Conservation (phyloP, 73 alveolate species). For the Paraurostyla sp. region DNA sequence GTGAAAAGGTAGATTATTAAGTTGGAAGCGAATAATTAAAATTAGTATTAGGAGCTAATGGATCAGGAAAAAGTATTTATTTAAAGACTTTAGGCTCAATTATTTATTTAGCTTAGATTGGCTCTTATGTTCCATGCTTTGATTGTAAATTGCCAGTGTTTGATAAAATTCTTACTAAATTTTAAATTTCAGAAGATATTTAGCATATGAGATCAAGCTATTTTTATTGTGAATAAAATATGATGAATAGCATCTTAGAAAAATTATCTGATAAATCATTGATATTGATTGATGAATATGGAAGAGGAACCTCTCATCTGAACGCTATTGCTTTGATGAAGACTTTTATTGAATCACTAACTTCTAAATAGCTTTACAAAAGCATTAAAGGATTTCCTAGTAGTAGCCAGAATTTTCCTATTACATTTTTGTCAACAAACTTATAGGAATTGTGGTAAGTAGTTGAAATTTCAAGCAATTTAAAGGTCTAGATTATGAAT, state of each 20-base stretch:
- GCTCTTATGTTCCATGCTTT: conserved; percentile 64
- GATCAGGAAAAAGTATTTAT: conserved; percentile 66
- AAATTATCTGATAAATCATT: neutral
- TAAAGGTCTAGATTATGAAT: neutral
- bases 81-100: conserved; percentile 55
- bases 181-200: neutral
- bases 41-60: conserved; percentile 51
- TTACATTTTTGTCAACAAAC: neutral
- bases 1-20: neutral
- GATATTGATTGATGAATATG: conserved; percentile 67
- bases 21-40: neutral
- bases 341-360: conserved; percentile 1
- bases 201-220: neutral
- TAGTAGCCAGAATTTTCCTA: neutral
- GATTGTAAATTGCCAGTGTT: conserved; percentile 30
- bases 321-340: conserved; percentile 44
- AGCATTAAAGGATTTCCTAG: neutral
- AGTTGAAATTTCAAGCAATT: no score
- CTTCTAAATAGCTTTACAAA: neutral
- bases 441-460: no score
- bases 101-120: conserved; percentile 62
- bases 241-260: conserved; percentile 11
- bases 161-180: conserved; percentile 59
- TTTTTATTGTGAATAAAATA: conserved; percentile 31
- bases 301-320: conserved; percentile 59